Percentiles rank a stretch among this genome's conserved stretches.
These are phyloP conservation scores for Paramecium sonneborni DNA, from an alignment of 73 alveolate genomes.

Conservation along the genomic window DNA sequence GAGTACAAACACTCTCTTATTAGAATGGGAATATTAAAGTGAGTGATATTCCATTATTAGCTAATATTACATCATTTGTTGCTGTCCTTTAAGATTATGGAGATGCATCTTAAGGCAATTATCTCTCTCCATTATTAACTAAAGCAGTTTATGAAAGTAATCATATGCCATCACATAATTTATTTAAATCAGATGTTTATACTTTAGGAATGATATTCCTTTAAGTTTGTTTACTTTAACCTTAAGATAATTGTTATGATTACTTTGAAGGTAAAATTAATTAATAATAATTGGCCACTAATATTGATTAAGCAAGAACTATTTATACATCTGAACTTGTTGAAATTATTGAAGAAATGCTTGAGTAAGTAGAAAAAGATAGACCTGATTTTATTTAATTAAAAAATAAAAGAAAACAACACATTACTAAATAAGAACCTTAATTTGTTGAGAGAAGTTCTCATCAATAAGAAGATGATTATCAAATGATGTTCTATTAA, in stretches of 20 bases:
- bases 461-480: not conserved
- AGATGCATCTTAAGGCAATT: not conserved
- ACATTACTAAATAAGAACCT: not conserved
- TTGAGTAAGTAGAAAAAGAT: not conserved
- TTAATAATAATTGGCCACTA: not conserved
- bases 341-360: conserved; percentile 1
- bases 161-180: conserved; percentile 32
- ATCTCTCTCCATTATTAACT: conserved; percentile 25
- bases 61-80: conserved; percentile 12
- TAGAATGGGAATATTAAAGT: not conserved
- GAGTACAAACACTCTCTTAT: not conserved
- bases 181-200: conserved; percentile 59
- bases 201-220: conserved; percentile 59
- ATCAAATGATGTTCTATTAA: not conserved
- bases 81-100: conserved; percentile 42
- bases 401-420: not conserved
- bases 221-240: conserved; percentile 37
- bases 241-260: conserved; percentile 38
- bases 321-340: not conserved
- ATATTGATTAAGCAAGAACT: not conserved
- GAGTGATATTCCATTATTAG: not conserved
- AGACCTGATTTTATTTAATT: conserved; percentile 32
- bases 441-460: not conserved
- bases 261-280: conserved; percentile 36
- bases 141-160: conserved; percentile 6